These are phyloP conservation scores for Drechslerella coelobrocha DNA, from an alignment of 2,329 filamentous ascomycete species.

Conservation along the genomic window DNA sequence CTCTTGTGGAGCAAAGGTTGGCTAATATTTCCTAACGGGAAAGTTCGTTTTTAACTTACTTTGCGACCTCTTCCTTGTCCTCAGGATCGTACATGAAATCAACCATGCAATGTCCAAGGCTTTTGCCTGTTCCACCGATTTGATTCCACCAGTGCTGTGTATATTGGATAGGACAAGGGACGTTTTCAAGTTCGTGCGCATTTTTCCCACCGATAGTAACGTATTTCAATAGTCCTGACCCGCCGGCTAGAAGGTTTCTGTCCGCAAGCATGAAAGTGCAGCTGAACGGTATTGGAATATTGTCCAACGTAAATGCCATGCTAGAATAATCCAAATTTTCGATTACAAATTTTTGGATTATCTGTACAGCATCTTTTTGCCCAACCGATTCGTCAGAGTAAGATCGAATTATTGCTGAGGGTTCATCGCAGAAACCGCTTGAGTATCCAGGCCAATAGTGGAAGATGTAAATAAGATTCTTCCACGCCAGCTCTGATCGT, in stretches of 20 bases:
- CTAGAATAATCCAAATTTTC: conserved; percentile 2
- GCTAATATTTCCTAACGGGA: too few species aligned
- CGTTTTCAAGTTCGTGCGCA: neutral
- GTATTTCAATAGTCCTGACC: conserved; percentile 4
- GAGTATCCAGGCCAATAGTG: neutral
- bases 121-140: neutral
- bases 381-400: neutral
- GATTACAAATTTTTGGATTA: neutral
- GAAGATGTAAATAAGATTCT: neutral
- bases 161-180: neutral
- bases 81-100: neutral
- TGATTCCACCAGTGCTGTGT: neutral
- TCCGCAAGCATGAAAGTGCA: neutral
- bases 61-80: neutral
- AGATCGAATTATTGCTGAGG: neutral
- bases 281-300: neutral
- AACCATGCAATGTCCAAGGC: neutral
- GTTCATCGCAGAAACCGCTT: neutral
- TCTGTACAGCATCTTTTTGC: neutral
- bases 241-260: neutral
- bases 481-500: conserved; percentile 2
- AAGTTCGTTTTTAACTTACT: too few species aligned
- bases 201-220: neutral
- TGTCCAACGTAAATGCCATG: neutral
- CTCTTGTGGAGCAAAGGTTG: too few species aligned